Conservation (phyloP, 345 rosid genomes). For the Ricinus communis region DNA sequence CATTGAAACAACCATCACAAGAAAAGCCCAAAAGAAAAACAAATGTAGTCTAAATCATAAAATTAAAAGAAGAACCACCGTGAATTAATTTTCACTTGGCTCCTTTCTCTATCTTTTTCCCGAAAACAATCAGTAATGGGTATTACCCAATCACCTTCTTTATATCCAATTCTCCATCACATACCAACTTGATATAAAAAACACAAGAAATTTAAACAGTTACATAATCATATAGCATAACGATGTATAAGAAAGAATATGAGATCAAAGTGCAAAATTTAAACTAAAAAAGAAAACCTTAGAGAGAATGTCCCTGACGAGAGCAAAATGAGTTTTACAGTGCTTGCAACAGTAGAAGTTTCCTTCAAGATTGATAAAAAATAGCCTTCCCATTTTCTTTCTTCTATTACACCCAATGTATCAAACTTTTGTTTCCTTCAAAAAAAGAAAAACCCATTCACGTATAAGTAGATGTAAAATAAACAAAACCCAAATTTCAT, state of each 20-base stretch:
- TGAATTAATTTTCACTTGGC: background rate
- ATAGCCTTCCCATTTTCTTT: conserved; percentile 64
- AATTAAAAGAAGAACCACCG: background rate
- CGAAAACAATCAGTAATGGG: background rate
- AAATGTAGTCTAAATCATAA: background rate
- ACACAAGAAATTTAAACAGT: background rate
- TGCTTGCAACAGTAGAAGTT: conserved; percentile 63
- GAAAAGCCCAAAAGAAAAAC: background rate
- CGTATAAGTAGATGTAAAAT: background rate
- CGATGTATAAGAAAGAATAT: too few species aligned
- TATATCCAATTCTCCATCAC: background rate
- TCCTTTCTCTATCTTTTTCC: too few species aligned
- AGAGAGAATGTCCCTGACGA: conserved; percentile 52
- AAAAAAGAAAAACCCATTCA: background rate
- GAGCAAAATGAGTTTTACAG: conserved; percentile 66
- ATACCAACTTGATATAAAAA: background rate
- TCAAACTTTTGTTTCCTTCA: background rate
- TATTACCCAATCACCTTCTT: background rate
- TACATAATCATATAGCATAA: too few species aligned
- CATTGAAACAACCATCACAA: background rate
- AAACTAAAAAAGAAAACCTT: conserved; percentile 38
- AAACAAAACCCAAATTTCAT: background rate
- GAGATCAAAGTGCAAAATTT: background rate
- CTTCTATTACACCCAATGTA: background rate
- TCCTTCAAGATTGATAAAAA: conserved; percentile 59